Base-by-base conservation (phyloP, 129 eudicot genomes). In the Saussurea involucrata region DNA sequence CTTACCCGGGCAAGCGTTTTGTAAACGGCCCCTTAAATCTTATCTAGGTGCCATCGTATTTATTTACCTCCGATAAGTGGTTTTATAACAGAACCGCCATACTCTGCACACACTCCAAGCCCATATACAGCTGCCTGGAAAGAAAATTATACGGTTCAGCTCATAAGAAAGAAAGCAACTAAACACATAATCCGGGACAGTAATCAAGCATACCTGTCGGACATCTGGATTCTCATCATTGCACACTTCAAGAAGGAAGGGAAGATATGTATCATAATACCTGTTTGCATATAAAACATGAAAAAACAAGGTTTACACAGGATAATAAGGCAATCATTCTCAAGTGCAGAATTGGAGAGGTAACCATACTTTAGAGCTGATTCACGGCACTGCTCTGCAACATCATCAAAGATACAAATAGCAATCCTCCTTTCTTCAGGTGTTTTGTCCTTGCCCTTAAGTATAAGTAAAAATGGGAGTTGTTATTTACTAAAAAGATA, bases 101-200 rank as follows among this genome's bases (percentile, higher is more conserved):
- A 90, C 64, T 95, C 99, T n/a, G 99, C 97, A 74, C 99, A 95
- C 22, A 95, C 97, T n/a, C 99, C 99, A 81, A 95, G 99, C 72
- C 99, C 99, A 84, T 95, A 95, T 5, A 92, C 99, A 77, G 99
- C 99, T 31, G 99, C 99, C 99, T 95, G 91, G 55, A 78, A 25
- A 72, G 22, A 60, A 65, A 21, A 12, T 15, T 15, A 40, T 24
- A 66, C 4, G 25, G 28, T 40, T 84, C 57, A 80, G 81, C 29
- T 25, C 33, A 73, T 7, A 15, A 57, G 29, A n/a, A 21, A 74
- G 68, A n/a, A 21, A 74, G 68, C 49, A 64, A 71, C 24, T 25
- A 21, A 8, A 60, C 7, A 55, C 7, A 32, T 31, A 82, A 58
- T 24, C 11, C 27, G 24, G 32, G 29, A 31, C 13, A 20, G 36